Percentiles rank a stretch among this genome's conserved stretches.
phyloP scores from a whole-genome alignment of 2,329 filamentous ascomycete genomes.

The Colletotrichum sp. region DNA sequence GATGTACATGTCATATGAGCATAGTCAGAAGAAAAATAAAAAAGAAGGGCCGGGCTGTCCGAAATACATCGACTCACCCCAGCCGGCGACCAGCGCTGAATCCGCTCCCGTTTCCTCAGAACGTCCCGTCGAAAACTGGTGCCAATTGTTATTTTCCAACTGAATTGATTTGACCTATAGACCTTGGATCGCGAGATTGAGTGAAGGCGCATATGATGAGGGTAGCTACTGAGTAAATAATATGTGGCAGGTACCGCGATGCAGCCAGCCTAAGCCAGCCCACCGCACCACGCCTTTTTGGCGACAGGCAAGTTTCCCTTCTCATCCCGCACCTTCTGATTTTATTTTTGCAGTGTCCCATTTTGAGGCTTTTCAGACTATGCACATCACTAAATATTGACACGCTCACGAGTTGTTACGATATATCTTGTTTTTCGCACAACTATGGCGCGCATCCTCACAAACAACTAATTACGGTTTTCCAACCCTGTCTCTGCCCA shows the following conservation, averaged over 20 bases:
- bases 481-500: not conserved
- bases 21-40: not conserved
- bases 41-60: not conserved
- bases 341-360: rapidly evolving
- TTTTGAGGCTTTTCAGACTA: not conserved
- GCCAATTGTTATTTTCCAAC: not conserved
- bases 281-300: not conserved
- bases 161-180: not conserved
- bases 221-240: not conserved
- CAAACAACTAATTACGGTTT: not conserved
- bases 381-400: not conserved
- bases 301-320: not conserved
- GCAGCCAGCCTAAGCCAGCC: not conserved
- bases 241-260: not conserved
- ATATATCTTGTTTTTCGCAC: not conserved
- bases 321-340: not conserved
- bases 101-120: not conserved
- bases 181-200: not conserved
- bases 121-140: not conserved
- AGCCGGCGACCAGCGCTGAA: not conserved
- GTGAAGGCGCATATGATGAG: not conserved
- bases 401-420: not conserved
- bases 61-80: not conserved
- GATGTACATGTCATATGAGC: not conserved
- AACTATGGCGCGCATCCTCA: not conserved